Percentiles rank a stretch among this genome's conserved stretches.
Conservation (phyloP, 2,329 filamentous ascomycete genomes). For the Neopestalotiopsis sp. region DNA sequence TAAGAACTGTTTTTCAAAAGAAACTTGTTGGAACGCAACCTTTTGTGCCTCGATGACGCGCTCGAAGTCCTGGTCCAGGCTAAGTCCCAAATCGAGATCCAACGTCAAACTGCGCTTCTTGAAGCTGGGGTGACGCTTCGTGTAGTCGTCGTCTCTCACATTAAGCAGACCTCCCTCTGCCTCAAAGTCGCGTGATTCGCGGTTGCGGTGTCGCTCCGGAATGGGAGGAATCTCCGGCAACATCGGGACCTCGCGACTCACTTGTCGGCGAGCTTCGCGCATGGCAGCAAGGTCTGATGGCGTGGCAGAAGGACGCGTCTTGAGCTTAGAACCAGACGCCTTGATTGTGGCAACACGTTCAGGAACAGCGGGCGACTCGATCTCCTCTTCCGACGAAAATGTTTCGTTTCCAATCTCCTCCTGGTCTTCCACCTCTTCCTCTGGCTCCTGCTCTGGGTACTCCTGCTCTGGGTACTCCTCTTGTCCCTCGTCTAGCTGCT, state of each 20-base stretch:
- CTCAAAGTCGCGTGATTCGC: slow-evolving; percentile 55
- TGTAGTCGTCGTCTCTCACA: slow-evolving; percentile 49
- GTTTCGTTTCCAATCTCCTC: slow-evolving; percentile 34
- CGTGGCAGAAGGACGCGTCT: slow-evolving; percentile 86
- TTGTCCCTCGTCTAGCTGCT: slow-evolving; percentile 23
- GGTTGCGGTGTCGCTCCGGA: slow-evolving; percentile 64
- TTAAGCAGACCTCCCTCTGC: slow-evolving; percentile 39
- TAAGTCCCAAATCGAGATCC: slow-evolving; percentile 82
- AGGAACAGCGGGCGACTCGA: slow-evolving; percentile 71
- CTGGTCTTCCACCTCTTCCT: slow-evolving; percentile 30
- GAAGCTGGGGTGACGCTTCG: slow-evolving; percentile 73
- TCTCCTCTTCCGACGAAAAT: slow-evolving; percentile 46
- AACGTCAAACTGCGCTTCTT: slow-evolving; percentile 84
- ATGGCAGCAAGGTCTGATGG: slow-evolving; percentile 84
- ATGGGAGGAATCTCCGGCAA: slow-evolving; percentile 58
- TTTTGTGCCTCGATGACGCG: slow-evolving; percentile 96
- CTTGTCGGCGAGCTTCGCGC: slow-evolving; percentile 83
- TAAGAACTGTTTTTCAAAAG: slow-evolving; percentile 28
- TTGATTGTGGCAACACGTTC: slow-evolving; percentile 89
- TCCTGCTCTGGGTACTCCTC: slow-evolving; percentile 32
- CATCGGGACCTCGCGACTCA: slow-evolving; percentile 73
- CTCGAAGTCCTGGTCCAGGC: slow-evolving; percentile 91
- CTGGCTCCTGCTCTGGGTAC: slow-evolving; percentile 34
- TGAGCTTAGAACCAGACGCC: slow-evolving; percentile 83
- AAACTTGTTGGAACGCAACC: slow-evolving; percentile 66